Conservation (phyloP, 805 yeast species). For the Saccharomycopsis malanga region DNA sequence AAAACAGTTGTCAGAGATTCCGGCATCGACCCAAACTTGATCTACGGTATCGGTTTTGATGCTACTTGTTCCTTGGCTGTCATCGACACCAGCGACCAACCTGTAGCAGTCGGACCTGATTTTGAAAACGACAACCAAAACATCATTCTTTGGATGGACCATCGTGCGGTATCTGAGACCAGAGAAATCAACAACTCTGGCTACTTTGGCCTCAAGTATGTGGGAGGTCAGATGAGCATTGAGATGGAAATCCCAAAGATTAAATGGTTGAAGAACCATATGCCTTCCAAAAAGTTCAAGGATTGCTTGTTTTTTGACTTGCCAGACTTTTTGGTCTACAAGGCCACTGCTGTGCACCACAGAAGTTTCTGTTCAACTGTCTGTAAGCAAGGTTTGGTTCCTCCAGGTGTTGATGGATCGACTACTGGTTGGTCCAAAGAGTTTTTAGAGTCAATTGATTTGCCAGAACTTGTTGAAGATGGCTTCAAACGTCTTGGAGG, state of each 20-base stretch:
- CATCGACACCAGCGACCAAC: conserved; percentile 52
- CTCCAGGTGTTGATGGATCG: conserved; percentile 85
- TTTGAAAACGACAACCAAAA: conserved; percentile 67
- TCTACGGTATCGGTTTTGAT: conserved; percentile 90
- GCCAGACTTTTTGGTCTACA: conserved; percentile 86
- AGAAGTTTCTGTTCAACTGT: conserved; percentile 86
- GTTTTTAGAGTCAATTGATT: conserved; percentile 59
- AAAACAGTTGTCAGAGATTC: conserved; percentile 67
- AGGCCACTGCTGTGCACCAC: conserved; percentile 81
- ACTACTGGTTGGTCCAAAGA: conserved; percentile 84
- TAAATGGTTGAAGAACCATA: conserved; percentile 87
- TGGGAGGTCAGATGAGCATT: conserved; percentile 95
- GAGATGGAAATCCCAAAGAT: conserved; percentile 98
- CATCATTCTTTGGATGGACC: conserved; percentile 97
- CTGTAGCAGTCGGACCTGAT: conserved; percentile 90
- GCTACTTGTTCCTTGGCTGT: conserved; percentile 96
- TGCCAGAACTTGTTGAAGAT: conserved; percentile 72
- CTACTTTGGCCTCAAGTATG: conserved; percentile 78
- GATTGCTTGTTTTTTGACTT: conserved; percentile 81
- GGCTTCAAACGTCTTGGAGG: conserved; percentile 82
- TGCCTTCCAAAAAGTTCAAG: conserved; percentile 53
- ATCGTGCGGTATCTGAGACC: conserved; percentile 82
- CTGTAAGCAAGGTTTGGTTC: conserved; percentile 93
- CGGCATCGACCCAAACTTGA: conserved; percentile 56
- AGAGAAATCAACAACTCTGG: conserved; percentile 70